These are phyloP conservation scores for Misopates orontium DNA, from an alignment of 257 asterid genomes.

Conservation along the genomic window DNA sequence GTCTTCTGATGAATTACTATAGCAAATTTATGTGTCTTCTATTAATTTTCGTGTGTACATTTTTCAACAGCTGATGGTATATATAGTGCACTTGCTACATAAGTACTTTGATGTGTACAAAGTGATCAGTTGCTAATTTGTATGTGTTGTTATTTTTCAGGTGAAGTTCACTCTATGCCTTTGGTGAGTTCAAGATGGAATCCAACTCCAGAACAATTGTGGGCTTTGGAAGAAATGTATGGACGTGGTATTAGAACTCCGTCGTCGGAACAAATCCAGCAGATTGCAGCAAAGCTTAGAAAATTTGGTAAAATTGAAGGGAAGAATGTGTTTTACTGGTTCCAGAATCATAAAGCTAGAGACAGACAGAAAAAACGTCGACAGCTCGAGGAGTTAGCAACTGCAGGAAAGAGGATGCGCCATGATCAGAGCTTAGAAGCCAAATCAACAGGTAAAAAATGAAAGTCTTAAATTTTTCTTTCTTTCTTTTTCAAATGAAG, in stretches of 20 bases:
- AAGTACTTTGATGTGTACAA: too few relatives aligned
- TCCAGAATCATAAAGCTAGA: conserved; percentile 79
- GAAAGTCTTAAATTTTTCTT: too few relatives aligned
- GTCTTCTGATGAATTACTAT: too few relatives aligned
- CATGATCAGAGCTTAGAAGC: conserved; percentile 12
- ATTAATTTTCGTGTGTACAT: too few relatives aligned
- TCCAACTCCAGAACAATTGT: conserved; percentile 80
- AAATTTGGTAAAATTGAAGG: conserved; percentile 77
- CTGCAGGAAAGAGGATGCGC: conserved; percentile 21
- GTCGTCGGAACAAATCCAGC: conserved; percentile 78
- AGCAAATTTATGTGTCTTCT: too few relatives aligned
- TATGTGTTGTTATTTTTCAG: too few relatives aligned
- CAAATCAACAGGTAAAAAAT: too few relatives aligned
- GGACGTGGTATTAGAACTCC: conserved; percentile 66
- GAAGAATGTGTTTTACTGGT: conserved; percentile 85
- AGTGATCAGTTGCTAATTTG: too few relatives aligned
- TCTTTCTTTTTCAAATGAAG: too few relatives aligned
- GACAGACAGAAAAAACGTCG: conserved; percentile 83
- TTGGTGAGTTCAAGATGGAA: conserved; percentile 72
- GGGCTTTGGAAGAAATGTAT: conserved; percentile 76
- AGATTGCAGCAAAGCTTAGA: conserved; percentile 60
- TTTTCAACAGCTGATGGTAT: too few relatives aligned
- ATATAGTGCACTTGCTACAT: too few relatives aligned
- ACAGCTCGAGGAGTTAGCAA: conserved; percentile 37
- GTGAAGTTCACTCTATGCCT: conserved; percentile 28